phyloP scores from a whole-genome alignment of 306 rosid genomes.

The Lithocarpus polystachyus region DNA sequence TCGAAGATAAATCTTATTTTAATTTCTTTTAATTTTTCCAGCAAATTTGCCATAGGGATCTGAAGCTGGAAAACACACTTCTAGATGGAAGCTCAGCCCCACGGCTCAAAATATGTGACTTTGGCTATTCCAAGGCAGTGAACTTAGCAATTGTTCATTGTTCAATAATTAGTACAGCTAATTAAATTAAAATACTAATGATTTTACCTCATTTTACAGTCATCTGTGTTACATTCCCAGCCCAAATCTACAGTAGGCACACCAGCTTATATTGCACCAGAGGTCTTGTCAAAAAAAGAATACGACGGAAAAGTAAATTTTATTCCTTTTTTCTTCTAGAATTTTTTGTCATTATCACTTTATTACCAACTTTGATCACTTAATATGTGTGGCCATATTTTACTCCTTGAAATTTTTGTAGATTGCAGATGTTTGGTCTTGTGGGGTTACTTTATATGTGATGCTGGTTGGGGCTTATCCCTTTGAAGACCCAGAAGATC shows the following conservation, averaged over 20 bases:
- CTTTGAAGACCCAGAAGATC: conserved; percentile 96
- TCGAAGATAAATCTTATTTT: conserved; percentile 8
- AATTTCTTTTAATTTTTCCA: conserved; percentile 20
- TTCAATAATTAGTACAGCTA: background rate
- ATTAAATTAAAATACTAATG: background rate
- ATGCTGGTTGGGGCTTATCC: conserved; percentile 99
- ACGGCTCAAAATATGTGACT: conserved; percentile 89
- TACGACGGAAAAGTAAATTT: conserved; percentile 86
- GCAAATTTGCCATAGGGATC: conserved; percentile 99
- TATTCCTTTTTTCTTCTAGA: background rate
- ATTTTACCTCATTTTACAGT: conserved; percentile 42
- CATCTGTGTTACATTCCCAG: conserved; percentile 94
- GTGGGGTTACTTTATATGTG: conserved; percentile 98
- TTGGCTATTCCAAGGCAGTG: conserved; percentile 92
- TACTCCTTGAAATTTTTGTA: conserved; percentile 36
- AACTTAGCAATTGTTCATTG: background rate
- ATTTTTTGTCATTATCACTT: conserved; percentile 7
- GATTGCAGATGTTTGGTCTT: conserved; percentile 99
- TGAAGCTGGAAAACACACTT: conserved; percentile 96
- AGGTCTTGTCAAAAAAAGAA: conserved; percentile 75
- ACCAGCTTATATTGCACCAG: conserved; percentile 98
- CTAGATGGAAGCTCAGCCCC: conserved; percentile 94
- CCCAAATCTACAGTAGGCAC: conserved; percentile 99
- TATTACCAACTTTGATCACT: conserved; percentile 23
- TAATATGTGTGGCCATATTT: conserved; percentile 2